Evolutionary conservation across 208 protist species (phyloP), one percentile per base, ranked within the genome.

Genomic region (Crithidia bombi): DNA sequence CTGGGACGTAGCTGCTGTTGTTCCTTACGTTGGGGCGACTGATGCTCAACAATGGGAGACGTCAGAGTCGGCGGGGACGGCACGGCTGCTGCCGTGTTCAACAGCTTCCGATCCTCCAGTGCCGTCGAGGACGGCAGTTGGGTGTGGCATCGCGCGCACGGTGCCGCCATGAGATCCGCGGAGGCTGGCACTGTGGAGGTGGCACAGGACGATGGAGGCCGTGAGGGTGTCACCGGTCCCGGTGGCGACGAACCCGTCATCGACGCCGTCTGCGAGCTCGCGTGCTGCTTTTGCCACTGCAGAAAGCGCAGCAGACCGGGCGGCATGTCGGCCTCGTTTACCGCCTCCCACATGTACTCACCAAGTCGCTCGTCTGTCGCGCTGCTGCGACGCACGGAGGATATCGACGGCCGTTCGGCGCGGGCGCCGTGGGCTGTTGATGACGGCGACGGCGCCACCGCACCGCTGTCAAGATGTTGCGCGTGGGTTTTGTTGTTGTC

Each of bases 311-410:
- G 44, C 9, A 76, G 56, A 4, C 63, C 71, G 2, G 71, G 71
- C 21, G 71, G 71, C 54, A 76, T 43, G 59, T 76, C 71, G 4
- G 55, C 51, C 35, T 76, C 71, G 23, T 69, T 66, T 19, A 66
- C 30, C 5, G 71, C 32, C 30, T 57, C 59, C 9, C 52, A 35
- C 54, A 76, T 35, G 19, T 70, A 76, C 10, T 64, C 54, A 2
- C 51, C 30, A 19, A 69, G 15, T 39, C 1, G 21, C 15, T 51
- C 19, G 26, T 52, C 54, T 9, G 25, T 11, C 1, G 57, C 26
- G 23, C 41, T 21, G 62, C 21, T 44, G 50, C 32, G 38, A 36
- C 10, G 17, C 43, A 38, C 17, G 23, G 21, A 5, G 35, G 56
- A n/a, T n/a, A n/a, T n/a, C n/a, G n/a, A n/a, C n/a, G n/a, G n/a